A percentile compares a stretch with the other conserved stretches of the same genome.
Evolutionary conservation across 345 rosid species (phyloP).

Genomic region (Arabidopsis thaliana): DNA sequence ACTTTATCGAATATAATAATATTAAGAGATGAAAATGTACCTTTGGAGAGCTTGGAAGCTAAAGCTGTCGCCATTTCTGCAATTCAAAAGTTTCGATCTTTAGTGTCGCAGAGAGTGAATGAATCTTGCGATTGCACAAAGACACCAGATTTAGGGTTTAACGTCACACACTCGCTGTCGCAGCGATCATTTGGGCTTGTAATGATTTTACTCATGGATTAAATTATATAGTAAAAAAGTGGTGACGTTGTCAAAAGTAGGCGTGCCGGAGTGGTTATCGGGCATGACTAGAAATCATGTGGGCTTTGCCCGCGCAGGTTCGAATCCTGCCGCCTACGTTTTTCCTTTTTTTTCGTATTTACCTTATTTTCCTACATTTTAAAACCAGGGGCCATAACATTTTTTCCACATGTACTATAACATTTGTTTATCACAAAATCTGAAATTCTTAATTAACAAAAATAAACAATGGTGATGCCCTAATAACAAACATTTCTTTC

Average conservation of each 20-base stretch:
- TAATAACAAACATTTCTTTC: background rate
- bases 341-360: too few species aligned
- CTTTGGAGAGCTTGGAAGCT: constrained; percentile 37
- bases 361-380: too few species aligned
- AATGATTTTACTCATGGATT: background rate
- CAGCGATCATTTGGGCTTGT: background rate
- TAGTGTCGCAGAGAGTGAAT: background rate
- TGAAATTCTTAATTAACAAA: too few species aligned
- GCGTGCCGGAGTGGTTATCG: constrained; percentile 58
- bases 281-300: constrained; percentile 94
- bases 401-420: too few species aligned
- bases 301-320: constrained; percentile 93
- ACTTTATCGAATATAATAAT: background rate
- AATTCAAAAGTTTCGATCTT: constrained; percentile 2
- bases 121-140: background rate
- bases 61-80: constrained; percentile 44
- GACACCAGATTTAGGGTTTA: constrained; percentile 12
- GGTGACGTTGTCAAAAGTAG: background rate
- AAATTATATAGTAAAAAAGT: background rate
- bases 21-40: constrained; percentile 5
- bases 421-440: too few species aligned
- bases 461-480: too few species aligned
- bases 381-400: too few species aligned
- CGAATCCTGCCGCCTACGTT: constrained; percentile 62
- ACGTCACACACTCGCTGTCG: background rate